Percentiles rank a stretch among this genome's conserved stretches.
These are phyloP conservation scores for Omphalea diandra DNA, from an alignment of 441 rosid genomes.

Conservation along the genomic window DNA sequence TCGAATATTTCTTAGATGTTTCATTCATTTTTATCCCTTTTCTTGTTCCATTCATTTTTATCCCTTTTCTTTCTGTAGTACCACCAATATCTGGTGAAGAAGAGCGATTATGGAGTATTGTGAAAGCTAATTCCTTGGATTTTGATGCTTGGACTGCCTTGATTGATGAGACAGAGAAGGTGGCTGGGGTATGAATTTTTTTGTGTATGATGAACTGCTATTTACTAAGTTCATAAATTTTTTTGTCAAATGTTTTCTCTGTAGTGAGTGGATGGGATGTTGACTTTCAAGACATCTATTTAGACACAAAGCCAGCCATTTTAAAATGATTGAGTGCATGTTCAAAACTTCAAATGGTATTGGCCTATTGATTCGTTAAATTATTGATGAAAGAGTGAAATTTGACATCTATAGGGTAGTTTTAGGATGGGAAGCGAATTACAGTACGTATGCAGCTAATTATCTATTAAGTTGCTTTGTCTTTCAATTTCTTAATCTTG, in stretches of 20 bases:
- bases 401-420: neutral
- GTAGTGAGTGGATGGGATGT: neutral
- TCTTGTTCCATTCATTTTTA: too few species aligned
- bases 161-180: conserved; percentile 91
- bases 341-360: neutral
- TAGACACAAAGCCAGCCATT: neutral
- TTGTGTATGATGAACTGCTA: conserved; percentile 1
- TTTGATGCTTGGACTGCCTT: conserved; percentile 93
- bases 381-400: neutral
- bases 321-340: neutral
- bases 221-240: neutral
- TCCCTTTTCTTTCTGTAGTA: conserved; percentile 24
- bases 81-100: conserved; percentile 70
- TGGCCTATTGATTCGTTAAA: neutral
- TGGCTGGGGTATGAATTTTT: conserved; percentile 62
- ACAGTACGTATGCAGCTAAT: neutral
- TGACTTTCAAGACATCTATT: neutral
- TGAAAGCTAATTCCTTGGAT: conserved; percentile 75
- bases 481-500: neutral
- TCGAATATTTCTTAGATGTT: neutral
- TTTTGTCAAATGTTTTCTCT: neutral
- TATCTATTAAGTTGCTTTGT: neutral
- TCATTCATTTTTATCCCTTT: too few species aligned
- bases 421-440: neutral
- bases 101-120: conserved; percentile 86